phyloP scores from a whole-genome alignment of 805 yeast genomes.

The Cyberlindnera mycetangii region DNA sequence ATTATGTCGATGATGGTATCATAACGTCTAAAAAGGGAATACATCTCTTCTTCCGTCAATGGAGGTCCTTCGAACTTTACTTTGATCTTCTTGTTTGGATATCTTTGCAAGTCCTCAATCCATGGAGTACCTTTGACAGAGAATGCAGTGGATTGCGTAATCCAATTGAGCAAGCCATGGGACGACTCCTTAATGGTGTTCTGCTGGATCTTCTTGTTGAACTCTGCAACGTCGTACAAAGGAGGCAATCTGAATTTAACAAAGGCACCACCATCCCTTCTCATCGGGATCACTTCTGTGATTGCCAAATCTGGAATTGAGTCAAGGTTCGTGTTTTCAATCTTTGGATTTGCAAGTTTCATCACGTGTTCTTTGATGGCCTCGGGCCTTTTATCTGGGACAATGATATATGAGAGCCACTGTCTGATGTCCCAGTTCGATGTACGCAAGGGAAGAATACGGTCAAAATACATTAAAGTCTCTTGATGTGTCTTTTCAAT shows the following conservation, averaged over 20 bases:
- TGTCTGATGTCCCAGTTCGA: constrained; percentile 45
- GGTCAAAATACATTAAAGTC: constrained; percentile 55
- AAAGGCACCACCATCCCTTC: constrained; percentile 92
- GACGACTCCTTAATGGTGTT: constrained; percentile 42
- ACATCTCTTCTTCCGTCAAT: constrained; percentile 76
- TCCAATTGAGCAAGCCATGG: constrained; percentile 35
- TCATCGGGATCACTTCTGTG: constrained; percentile 62
- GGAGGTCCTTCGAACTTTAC: constrained; percentile 76
- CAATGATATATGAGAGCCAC: constrained; percentile 38
- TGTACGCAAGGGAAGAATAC: constrained; percentile 45
- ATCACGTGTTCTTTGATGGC: constrained; percentile 39
- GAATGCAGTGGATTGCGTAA: constrained; percentile 53
- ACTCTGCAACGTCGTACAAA: constrained; percentile 44
- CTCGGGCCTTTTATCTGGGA: constrained; percentile 34
- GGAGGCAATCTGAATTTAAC: constrained; percentile 68
- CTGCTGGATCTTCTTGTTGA: constrained; percentile 48
- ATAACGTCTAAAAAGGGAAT: constrained; percentile 79
- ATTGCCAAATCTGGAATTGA: constrained; percentile 45
- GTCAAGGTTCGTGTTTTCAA: constrained; percentile 19
- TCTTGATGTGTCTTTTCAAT: constrained; percentile 48
- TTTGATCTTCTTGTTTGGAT: constrained; percentile 60
- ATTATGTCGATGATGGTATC: constrained; percentile 77
- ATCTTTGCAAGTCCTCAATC: constrained; percentile 88
- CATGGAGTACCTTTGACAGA: constrained; percentile 92
- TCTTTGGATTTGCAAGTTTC: constrained; percentile 37